These are phyloP conservation scores for Orbilia ellipsospora DNA, from an alignment of 2,329 filamentous ascomycete genomes.

Conservation along the genomic window DNA sequence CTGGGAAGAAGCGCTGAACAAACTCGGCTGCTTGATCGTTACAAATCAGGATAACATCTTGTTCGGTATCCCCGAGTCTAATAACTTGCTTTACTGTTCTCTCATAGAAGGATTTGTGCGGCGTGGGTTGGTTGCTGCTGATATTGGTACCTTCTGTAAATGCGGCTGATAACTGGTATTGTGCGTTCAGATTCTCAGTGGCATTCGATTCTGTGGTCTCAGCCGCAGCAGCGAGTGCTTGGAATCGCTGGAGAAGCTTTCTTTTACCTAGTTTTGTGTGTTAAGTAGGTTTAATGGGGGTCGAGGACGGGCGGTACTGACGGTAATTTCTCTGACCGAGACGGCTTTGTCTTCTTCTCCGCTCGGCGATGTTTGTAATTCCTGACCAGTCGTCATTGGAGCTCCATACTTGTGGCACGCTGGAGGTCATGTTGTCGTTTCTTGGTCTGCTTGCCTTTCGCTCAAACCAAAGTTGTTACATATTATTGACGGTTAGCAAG, in stretches of 20 bases:
- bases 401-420: neutral
- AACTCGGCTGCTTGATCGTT: conserved; percentile 14
- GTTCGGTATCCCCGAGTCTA: neutral
- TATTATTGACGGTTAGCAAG: no score
- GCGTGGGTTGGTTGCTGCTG: neutral
- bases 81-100: neutral
- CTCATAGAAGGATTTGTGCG: neutral
- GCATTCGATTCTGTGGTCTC: neutral
- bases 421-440: neutral
- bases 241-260: conserved; percentile 1
- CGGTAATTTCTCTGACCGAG: conserved; percentile 18
- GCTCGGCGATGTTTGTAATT: neutral
- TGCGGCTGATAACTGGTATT: neutral
- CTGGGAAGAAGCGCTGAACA: conserved; percentile 2
- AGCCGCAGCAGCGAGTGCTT: neutral
- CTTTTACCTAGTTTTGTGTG: conserved; percentile 7
- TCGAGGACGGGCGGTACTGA: neutral
- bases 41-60: neutral
- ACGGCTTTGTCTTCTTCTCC: conserved; percentile 15
- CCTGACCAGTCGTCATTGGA: conserved; percentile 18
- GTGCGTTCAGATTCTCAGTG: neutral
- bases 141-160: neutral
- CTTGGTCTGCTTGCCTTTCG: no score
- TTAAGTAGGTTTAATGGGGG: no score
- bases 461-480: no score